Evolutionary conservation across 331 rosid genomes (phyloP), one percentile per base, ranked within the genome.

Genomic region (Telfairia occidentalis): DNA sequence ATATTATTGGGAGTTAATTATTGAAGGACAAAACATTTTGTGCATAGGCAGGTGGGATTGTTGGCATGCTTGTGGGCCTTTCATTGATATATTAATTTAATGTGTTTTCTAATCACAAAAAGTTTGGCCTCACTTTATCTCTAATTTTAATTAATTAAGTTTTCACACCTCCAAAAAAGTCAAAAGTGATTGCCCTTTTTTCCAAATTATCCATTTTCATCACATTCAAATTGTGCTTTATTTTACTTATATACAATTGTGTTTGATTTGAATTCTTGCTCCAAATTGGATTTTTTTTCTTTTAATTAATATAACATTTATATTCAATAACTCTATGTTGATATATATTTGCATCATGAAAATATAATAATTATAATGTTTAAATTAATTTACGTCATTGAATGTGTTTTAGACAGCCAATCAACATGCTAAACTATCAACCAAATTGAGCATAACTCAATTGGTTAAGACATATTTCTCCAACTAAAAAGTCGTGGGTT

Each of bases 41-140:
- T 21, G 37, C 74, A 67, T 23, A 67, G 52, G 49, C 54, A 67
- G 54, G 50, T 67, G 73, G 54, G 73, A 21, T 43, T 43, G 55
- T 67, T 24, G 74, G 74, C 54, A 67, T 67, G 24, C 23, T 67
- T 67, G 54, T 43, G 46, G 54, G 52, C 7, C 74, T 12, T 13
- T 8, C 7, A 11, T 24, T 67, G n/a, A 18, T 15, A 26, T 24
- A 69, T 64, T 34, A n/a, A 63, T 64, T 64, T 34, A 63, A 63
- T n/a, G 71, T n/a, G 3, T 67, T 67, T 37, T 9, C 0, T 65
- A 38, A n/a, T 65, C 73, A 23, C 73, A 66, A 38, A 66, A 42
- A 66, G 48, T 63, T 34, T 21, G 21, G 52, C 19, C 10, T 23
- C 13, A 34, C 35, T 35, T 19, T 35, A 8, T 61, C 26, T 13